Base-by-base conservation (phyloP, 805 yeast species). In the Cyberlindnera misumaiensis region DNA sequence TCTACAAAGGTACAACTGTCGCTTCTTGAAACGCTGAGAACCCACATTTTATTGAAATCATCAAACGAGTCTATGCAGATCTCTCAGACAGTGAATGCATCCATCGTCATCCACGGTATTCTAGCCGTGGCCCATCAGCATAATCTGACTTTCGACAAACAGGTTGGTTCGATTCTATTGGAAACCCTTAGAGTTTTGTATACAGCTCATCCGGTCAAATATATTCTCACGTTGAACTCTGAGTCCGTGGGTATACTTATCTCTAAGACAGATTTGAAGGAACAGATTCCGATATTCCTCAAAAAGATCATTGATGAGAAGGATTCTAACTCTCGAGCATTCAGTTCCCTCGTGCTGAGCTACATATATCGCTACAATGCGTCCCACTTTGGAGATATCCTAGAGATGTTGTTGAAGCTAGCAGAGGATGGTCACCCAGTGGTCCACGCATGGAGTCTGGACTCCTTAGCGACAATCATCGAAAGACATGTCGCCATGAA, bases 1-100 rank as follows among this genome's bases (percentile, higher is more conserved):
- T 76, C 89, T 7, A 61, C 75, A 4, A 84, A 86, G 44, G 83
- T 93, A 38, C 97, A 90, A 52, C 80, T 82, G 41, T 87, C 97
- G 1, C 68, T 93, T n/a, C 59, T 93, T 15, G 97, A 90, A 51
- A 84, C 80, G 38, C 60, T 93, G 44, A 72, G 88, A 46, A 65
- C 80, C 4, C 66, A 71, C 13, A 44, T 80, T 28, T 63, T 73
- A 34, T 65, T 75, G 22, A 60, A 68, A 38, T 46, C 55, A 4
- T 51, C 60, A 2, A 53, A 52, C 5, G 47, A 58, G 2, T 51
- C 63, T 7, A 59, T 70, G 28, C 55, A 58, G 13, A 55, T 58
- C 0, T 84, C 89, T 0, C 66, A 82, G 8, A 58, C 70, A 1
- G 65, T 81, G 4, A 89, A 89, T 51, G 57, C 74, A 1, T 63